Evolutionary conservation across 2,329 filamentous ascomycete genomes (phyloP).

Genomic region (Pseudocercospora cruenta): DNA sequence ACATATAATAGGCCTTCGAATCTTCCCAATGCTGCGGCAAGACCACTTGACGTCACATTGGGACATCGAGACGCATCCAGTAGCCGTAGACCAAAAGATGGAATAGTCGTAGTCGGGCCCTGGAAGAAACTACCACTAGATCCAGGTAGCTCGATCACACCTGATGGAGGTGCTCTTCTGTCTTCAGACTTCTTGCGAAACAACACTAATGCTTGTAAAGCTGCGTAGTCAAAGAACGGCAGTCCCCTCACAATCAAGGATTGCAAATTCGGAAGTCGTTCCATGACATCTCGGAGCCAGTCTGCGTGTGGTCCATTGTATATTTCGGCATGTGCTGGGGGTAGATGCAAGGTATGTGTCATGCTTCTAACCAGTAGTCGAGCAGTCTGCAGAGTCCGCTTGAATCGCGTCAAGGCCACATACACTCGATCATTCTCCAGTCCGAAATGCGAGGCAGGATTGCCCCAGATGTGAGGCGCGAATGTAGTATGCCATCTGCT

Average conservation of each 20-base stretch:
- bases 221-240: slow-evolving; percentile 65
- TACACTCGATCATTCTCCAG: slow-evolving; percentile 64
- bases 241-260: slow-evolving; percentile 62
- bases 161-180: slow-evolving; percentile 28
- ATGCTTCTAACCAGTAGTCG: slow-evolving; percentile 57
- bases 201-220: slow-evolving; percentile 52
- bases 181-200: slow-evolving; percentile 34
- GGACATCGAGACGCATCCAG: slow-evolving; percentile 60
- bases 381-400: slow-evolving; percentile 58
- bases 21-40: slow-evolving; percentile 55
- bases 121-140: slow-evolving; percentile 33
- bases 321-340: slow-evolving; percentile 63
- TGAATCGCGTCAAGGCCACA: slow-evolving; percentile 63
- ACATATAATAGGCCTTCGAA: slow-evolving; percentile 62
- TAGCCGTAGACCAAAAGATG: slow-evolving; percentile 55
- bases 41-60: slow-evolving; percentile 60
- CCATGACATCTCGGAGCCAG: slow-evolving; percentile 63
- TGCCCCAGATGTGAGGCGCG: slow-evolving; percentile 63
- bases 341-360: slow-evolving; percentile 65
- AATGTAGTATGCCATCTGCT: slow-evolving; percentile 63
- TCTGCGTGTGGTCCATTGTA: slow-evolving; percentile 62
- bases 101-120: slow-evolving; percentile 15
- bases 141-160: slow-evolving; percentile 38
- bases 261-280: slow-evolving; percentile 61
- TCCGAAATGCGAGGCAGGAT: slow-evolving; percentile 65